phyloP scores from a whole-genome alignment of 2,329 filamentous ascomycete genomes.

The Xylaria sp. region DNA sequence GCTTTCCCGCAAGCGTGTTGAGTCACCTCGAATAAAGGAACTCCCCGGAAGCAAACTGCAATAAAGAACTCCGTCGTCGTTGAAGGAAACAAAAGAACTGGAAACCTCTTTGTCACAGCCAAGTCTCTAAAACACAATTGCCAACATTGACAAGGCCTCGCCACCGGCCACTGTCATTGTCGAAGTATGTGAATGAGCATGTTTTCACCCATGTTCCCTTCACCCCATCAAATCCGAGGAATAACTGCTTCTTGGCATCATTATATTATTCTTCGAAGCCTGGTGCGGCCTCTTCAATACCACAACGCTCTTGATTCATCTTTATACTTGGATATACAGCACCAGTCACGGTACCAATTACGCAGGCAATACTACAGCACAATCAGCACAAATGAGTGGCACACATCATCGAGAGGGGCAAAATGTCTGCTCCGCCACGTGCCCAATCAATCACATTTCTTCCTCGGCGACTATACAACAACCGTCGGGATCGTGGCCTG shows the following conservation, averaged over 20 bases:
- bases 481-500: conserved; percentile 14
- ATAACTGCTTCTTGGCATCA: not conserved
- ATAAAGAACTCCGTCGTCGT: not conserved
- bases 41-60: not conserved
- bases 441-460: conserved; percentile 12
- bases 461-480: not conserved
- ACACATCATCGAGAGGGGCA: conserved; percentile 1
- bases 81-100: not conserved
- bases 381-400: conserved; percentile 1
- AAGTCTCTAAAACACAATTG: not conserved
- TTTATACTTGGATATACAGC: not conserved
- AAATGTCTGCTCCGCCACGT: conserved; percentile 10
- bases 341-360: not conserved
- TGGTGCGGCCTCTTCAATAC: not conserved
- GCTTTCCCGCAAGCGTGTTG: not conserved
- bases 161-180: not conserved
- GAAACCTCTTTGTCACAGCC: not conserved
- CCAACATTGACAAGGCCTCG: not conserved
- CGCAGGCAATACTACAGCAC: not conserved
- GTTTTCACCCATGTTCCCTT: not conserved
- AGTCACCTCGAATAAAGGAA: not conserved
- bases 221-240: not conserved
- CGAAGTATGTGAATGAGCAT: not conserved
- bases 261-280: not conserved
- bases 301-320: not conserved